A percentile compares a stretch with the other conserved stretches of the same genome.
Conservation (phyloP, 2,329 filamentous ascomycete genomes). For the Sclerotinia trifoliorum region DNA sequence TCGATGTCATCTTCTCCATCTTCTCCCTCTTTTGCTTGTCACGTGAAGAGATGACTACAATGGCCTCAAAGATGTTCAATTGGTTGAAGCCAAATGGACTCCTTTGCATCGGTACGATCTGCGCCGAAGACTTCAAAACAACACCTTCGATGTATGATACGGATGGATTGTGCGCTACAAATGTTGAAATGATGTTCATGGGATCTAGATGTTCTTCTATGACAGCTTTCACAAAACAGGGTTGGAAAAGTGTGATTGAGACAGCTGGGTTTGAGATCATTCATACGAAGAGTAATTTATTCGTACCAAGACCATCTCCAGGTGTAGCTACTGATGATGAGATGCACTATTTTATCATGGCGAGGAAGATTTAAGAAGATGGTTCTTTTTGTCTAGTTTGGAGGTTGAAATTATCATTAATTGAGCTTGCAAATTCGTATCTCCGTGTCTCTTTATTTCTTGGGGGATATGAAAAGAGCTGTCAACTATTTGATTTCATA, state of each 20-base stretch:
- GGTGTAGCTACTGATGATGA: constrained; percentile 13
- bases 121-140: constrained; percentile 18
- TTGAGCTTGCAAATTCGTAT: not conserved
- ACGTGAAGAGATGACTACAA: constrained; percentile 23
- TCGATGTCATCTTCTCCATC: constrained; percentile 25
- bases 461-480: no score
- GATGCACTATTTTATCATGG: constrained; percentile 21
- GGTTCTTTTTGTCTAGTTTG: not conserved
- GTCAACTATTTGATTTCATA: no score
- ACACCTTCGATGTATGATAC: constrained; percentile 21
- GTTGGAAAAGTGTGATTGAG: constrained; percentile 17
- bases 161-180: constrained; percentile 25
- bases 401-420: not conserved
- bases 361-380: not conserved
- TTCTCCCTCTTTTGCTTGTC: constrained; percentile 27
- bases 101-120: constrained; percentile 27
- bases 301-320: constrained; percentile 2
- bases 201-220: constrained; percentile 21
- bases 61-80: constrained; percentile 24
- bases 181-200: constrained; percentile 28
- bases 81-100: constrained; percentile 28
- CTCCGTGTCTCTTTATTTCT: not conserved
- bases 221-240: constrained; percentile 20
- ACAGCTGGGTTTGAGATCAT: constrained; percentile 20
- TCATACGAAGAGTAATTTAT: constrained; percentile 13